Base-by-base conservation (phyloP, 345 rosid species). In the Adansonia digitata region DNA sequence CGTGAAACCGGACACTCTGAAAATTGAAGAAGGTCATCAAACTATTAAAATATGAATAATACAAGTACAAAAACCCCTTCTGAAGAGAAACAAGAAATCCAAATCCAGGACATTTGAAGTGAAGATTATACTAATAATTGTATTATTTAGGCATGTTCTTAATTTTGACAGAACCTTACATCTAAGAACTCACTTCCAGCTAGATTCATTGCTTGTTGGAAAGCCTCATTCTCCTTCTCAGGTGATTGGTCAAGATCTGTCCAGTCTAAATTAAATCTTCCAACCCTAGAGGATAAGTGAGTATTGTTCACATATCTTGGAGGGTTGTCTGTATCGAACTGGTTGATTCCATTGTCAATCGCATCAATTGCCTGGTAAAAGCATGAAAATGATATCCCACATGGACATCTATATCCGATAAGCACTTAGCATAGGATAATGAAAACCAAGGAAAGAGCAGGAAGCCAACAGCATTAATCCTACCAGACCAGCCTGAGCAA, bases 201-300 rank as follows among this genome's bases (percentile, higher is more conserved):
- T 24, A 93, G 77, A 61, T 79, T 86, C 98, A 95, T 88, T 78
- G 96, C 97, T 81, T 34, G 79, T 62, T 84, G 87, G 79, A 95
- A 95, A 59, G 97, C 96, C 78, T 86, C 90, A 75, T 92, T 90
- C 88, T 94, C 99, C 81, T 84, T 93, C 84, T 89, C 93, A 17
- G 92, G 62, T 66, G 99, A 92, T 82, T 92, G 99, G 81, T 93
- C 93, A 45, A 91, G 97, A 29, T 94, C 98, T n/a, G 75, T 88
- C 98, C 98, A 94, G 77, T 94, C 98, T 74, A 89, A 89, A 80
- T 93, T 95, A 24, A 93, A 81, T 81, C 83, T 88, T 72, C 98
- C 98, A 20, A 91, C 90, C 82, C 99, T 88, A 11, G 97, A 80
- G 76, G 98, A 93, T 74, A 93, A 80, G 77, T 91, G 86, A 67